Evolutionary conservation across 129 eudicot species (phyloP).

Genomic region (Flaveria brownii): DNA sequence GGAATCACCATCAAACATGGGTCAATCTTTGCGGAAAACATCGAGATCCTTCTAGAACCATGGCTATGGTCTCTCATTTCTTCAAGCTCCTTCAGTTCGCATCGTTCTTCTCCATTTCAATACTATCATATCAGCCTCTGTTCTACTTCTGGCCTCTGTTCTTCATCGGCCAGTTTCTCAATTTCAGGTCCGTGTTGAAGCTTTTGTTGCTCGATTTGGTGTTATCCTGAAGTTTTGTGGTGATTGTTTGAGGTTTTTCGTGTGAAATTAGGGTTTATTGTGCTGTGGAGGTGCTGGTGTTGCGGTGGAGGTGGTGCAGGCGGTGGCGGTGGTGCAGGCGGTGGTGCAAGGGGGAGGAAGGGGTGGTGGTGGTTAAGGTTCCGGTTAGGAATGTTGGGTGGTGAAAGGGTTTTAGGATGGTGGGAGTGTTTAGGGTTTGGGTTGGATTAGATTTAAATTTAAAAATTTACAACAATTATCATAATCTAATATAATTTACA

Average conservation of each 20-base stretch:
- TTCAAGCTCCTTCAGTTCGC: constrained; percentile 73
- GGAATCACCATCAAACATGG: constrained; percentile 84
- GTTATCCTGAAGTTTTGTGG: background rate
- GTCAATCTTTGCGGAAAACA: constrained; percentile 65
- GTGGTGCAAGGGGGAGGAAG: too few relatives aligned
- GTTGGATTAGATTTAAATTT: too few relatives aligned
- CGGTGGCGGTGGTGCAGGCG: too few relatives aligned
- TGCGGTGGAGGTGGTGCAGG: too few relatives aligned
- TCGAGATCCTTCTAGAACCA: constrained; percentile 69
- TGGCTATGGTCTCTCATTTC: constrained; percentile 73
- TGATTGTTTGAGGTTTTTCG: background rate
- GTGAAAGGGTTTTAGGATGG: too few relatives aligned
- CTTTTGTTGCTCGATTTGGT: background rate
- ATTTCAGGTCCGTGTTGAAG: constrained; percentile 56
- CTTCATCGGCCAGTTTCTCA: constrained; percentile 84
- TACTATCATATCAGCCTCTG: constrained; percentile 88
- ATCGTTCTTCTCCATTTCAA: constrained; percentile 72
- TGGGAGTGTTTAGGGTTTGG: too few relatives aligned
- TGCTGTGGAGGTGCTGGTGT: too few relatives aligned
- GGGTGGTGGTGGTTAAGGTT: too few relatives aligned
- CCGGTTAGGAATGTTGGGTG: too few relatives aligned
- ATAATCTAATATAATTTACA: too few relatives aligned
- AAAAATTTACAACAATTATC: too few relatives aligned
- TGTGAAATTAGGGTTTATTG: background rate
- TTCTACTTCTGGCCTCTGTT: constrained; percentile 90